These are phyloP conservation scores for Penicillium sp. DNA, from an alignment of 2,329 filamentous ascomycete species.

Conservation along the genomic window DNA sequence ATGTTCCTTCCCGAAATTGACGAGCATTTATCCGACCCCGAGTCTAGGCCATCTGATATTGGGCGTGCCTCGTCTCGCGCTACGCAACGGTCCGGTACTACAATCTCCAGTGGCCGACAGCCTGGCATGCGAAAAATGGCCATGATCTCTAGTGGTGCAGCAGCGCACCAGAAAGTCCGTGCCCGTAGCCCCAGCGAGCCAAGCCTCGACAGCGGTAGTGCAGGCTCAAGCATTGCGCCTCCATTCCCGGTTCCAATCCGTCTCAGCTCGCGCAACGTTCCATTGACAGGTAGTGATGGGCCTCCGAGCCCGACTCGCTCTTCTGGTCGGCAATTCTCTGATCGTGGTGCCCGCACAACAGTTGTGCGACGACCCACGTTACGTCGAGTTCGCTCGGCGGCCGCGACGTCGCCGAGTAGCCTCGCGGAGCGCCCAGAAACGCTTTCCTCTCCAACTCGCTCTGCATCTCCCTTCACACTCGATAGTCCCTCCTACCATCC, in stretches of 20 bases:
- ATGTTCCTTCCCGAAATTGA: constrained; percentile 38
- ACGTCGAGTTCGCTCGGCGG: constrained; percentile 82
- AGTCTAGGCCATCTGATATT: constrained; percentile 28
- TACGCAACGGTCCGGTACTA: constrained; percentile 38
- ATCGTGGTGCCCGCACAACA: constrained; percentile 57
- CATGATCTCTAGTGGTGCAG: constrained; percentile 76
- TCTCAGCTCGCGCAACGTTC: constrained; percentile 78
- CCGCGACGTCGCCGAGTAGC: constrained; percentile 62
- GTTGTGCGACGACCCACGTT: constrained; percentile 60
- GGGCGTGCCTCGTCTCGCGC: constrained; percentile 14
- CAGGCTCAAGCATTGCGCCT: constrained; percentile 51
- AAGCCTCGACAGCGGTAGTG: constrained; percentile 42
- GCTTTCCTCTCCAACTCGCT: constrained; percentile 55
- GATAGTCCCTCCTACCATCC: constrained; percentile 62
- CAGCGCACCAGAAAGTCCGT: constrained; percentile 66
- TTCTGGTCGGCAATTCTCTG: constrained; percentile 53
- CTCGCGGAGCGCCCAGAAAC: constrained; percentile 48
- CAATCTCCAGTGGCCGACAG: constrained; percentile 44
- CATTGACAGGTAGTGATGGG: constrained; percentile 70
- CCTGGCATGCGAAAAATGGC: constrained; percentile 73
- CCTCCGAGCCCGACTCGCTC: constrained; percentile 72
- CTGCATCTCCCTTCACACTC: constrained; percentile 65
- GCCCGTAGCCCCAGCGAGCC: constrained; percentile 49
- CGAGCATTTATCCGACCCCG: constrained; percentile 35
- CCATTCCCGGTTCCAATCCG: constrained; percentile 91